Base-by-base conservation (phyloP, 2,329 filamentous ascomycete genomes). In the Dactylonectria estremocensis region DNA sequence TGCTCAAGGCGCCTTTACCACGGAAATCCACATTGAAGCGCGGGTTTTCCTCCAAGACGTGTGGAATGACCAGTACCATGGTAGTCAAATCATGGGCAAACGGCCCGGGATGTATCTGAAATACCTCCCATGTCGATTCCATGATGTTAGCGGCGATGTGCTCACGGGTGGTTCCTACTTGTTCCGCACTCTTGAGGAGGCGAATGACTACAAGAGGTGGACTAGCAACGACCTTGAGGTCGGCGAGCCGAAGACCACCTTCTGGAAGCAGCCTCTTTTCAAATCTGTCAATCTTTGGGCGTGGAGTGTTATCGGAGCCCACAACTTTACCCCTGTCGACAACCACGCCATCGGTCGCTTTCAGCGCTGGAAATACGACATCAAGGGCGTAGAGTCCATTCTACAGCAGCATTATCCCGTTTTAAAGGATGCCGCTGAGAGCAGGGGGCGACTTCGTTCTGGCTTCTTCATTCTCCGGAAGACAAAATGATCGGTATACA, bases 241-340 rank as follows among this genome's bases (percentile, higher is more conserved):
- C 1, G 72, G 72, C 0, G 70, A 74, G 3, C 72, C 72, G 5
- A 64, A 71, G 24, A 69, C 66, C 1, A 69, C 59, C 2, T 74
- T 71, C 13, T 74, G 72, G 72, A 74, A 71, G 3, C 72, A 74
- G 7, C 72, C 72, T 0, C 10, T 70, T 5, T 74, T 74, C 48
- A 61, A 69, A 7, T 61, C 64, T 2, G 72, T 70, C 2, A 40
- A 53, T 9, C 33, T 60, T 2, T 74, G 61, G 43, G 28, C 24
- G 2, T 74, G 72, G 72, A 68, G 61, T 2, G 72, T 74, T 6
- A 71, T 74, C 1, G 72, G 72, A 0, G 72, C 72, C 6, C 53
- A 66, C 14, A 74, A 74, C 22, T 74, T 74, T 13, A 53, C 54
- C 0, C 54, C 68, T 1, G 52, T 74, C 3, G 28, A 64, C 0